Conservation (phyloP, 371 early-diverging fungal genomes). For the Choanephora cucurbitarum region DNA sequence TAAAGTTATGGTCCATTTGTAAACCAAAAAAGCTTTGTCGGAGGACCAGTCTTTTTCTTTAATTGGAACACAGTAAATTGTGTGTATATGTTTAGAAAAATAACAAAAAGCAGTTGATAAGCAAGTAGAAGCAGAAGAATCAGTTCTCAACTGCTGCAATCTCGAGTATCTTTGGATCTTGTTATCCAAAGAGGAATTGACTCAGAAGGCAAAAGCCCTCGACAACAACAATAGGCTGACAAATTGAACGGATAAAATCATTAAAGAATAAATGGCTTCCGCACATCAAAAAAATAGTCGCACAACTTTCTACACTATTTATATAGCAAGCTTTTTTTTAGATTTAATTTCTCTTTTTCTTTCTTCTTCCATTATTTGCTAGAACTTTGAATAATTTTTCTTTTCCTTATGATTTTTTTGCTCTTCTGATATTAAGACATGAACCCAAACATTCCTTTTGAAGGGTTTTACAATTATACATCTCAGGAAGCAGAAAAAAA, state of each 20-base stretch:
- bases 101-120: no score
- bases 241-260: not conserved
- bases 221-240: not conserved
- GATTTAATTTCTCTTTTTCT: not conserved
- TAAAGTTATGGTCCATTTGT: no score
- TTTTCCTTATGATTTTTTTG: not conserved
- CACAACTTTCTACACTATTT: not conserved
- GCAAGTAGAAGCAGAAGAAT: no score
- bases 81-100: not conserved
- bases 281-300: not conserved
- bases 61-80: slow-evolving; percentile 1
- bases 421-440: not conserved
- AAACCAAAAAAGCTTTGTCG: not conserved
- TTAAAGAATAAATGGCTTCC: not conserved
- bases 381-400: not conserved
- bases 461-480: not conserved
- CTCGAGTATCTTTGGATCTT: not conserved
- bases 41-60: not conserved
- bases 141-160: not conserved
- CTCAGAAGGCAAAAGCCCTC: no score
- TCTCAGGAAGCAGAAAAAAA: not conserved
- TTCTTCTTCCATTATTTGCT: not conserved
- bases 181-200: not conserved
- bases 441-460: not conserved
- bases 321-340: not conserved